A percentile compares a stretch with the other conserved stretches of the same genome.
phyloP scores from a whole-genome alignment of 78 protist species.

The Diacronema lutheri region DNA sequence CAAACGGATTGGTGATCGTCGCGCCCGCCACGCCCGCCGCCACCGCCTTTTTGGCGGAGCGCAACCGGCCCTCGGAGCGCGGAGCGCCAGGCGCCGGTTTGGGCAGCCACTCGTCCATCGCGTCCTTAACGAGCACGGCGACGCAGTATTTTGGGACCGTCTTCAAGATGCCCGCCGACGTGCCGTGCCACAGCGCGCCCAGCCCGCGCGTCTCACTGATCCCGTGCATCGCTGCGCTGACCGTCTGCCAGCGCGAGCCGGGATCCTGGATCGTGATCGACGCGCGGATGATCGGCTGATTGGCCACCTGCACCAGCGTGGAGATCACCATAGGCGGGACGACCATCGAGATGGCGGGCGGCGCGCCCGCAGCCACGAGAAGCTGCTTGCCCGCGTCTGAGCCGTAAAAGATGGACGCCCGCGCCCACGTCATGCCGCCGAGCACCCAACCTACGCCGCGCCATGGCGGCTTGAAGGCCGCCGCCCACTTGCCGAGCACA shows the following conservation, averaged over 20 bases:
- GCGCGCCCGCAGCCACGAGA: not conserved
- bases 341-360: not conserved
- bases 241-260: too few species aligned
- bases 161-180: not conserved
- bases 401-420: constrained; percentile 1
- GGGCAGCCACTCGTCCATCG: not conserved
- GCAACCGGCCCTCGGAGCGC: not conserved
- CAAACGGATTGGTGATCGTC: not conserved
- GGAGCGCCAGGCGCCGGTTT: not conserved
- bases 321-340: not conserved
- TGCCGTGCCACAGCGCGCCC: not conserved
- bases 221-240: not conserved
- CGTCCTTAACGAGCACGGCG: not conserved
- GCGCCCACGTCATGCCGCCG: constrained; percentile 16
- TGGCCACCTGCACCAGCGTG: not conserved
- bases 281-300: constrained; percentile 6
- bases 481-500: too few species aligned
- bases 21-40: constrained; percentile 17
- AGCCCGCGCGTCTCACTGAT: not conserved
- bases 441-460: not conserved
- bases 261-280: constrained; percentile 6
- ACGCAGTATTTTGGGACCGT: not conserved
- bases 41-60: not conserved
- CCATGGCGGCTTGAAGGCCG: not conserved
- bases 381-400: not conserved